Conservation (phyloP, 805 yeast species). For the Komagataella ulmi region DNA sequence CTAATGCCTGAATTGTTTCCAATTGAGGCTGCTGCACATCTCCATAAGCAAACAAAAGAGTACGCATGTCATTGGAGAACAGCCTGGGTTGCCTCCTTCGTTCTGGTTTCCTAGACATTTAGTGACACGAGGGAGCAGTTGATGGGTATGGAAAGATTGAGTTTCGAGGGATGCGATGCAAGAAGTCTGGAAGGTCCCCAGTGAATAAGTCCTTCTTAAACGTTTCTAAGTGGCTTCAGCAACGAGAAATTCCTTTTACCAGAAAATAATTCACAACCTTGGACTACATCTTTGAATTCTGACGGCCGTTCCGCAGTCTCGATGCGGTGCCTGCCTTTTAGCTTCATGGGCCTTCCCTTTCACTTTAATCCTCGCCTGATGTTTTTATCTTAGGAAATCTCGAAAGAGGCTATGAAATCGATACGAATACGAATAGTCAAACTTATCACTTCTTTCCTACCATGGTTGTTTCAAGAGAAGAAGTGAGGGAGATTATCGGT, state of each 20-base stretch:
- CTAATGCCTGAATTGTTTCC: conserved; percentile 53
- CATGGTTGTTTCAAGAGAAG: conserved; percentile 19
- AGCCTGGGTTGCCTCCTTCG: conserved; percentile 9
- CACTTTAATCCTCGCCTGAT: background rate
- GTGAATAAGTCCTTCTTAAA: background rate
- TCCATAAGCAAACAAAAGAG: conserved; percentile 59
- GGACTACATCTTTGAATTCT: no score
- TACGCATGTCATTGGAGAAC: conserved; percentile 30
- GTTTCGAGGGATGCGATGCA: background rate
- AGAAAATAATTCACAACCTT: no score
- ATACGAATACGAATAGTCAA: background rate
- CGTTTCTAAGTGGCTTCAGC: no score
- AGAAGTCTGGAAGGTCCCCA: background rate
- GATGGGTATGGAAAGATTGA: background rate
- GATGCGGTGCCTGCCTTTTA: background rate
- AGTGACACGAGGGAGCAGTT: background rate
- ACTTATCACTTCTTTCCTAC: background rate
- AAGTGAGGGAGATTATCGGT: conserved; percentile 47
- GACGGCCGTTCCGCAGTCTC: no score
- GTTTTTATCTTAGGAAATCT: background rate
- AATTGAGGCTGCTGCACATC: conserved; percentile 56
- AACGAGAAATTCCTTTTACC: no score
- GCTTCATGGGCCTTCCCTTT: background rate
- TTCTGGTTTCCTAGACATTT: background rate
- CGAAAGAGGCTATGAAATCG: background rate